Evolutionary conservation across 2,329 filamentous ascomycete species (phyloP), one percentile per base, ranked within the genome.

Genomic region (Aspergillus caelatus): DNA sequence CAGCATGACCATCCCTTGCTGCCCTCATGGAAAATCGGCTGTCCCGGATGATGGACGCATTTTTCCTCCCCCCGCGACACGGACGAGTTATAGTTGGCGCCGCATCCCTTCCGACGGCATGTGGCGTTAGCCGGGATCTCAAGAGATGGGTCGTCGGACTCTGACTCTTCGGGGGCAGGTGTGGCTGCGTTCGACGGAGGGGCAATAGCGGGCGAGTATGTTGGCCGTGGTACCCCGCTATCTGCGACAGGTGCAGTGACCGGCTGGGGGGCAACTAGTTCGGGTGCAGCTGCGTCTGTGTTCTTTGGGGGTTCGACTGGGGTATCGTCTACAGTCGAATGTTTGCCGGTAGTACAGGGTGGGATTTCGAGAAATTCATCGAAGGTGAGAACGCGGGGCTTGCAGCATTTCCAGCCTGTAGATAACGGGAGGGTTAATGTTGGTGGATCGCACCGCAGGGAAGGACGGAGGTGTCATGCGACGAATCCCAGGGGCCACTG

Each of bases 1-100:
- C 95, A 99, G 83, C 95, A 99, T 64, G 89, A 93, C 85, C 95
- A 99, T 1, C 95, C 95, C 83, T 99, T 99, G 81, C 92, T 96
- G 41, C 95, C 95, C 82, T 99, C 95, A 78, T 99, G 95, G 81
- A 99, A 99, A 69, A 99, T 90, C 28, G 95, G 92, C 26, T 86
- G 88, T 5, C 95, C 95, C 0, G 95, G 94, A 79, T 99, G 95
- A 74, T 96, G 90, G 54, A 92, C 85, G 76, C 95, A 99, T 65
- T 87, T 84, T 82, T 97, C 94, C 1, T 83, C 86, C 36, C 90
- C 88, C 68, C 91, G 83, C 39, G 81, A 78, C 50, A 82, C 75
- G 0, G 86, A 86, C 66, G 85, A 86, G 61, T 84, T 71, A 56
- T 93, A 96, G 46, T 80, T 83, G 19, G 80, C 81, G 12, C 87